Evolutionary conservation across 768 basidiomycete genomes (phyloP).

Genomic region (Sporobolomyces phaffii): DNA sequence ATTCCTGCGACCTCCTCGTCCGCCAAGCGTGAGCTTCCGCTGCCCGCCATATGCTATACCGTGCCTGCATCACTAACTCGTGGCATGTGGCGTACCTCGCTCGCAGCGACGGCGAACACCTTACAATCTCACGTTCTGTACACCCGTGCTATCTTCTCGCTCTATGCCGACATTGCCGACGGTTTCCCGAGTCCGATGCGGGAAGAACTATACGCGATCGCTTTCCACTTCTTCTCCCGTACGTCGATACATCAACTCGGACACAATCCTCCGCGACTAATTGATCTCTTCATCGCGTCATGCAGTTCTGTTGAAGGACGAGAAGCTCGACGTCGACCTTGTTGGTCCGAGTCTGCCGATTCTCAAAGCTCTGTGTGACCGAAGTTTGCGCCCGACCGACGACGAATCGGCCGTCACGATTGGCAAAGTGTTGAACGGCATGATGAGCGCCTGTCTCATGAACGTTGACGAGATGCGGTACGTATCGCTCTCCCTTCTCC

Average conservation of each 20-base stretch:
- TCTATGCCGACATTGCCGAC: slow-evolving; percentile 59
- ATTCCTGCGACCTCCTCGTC: slow-evolving; percentile 49
- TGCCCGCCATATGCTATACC: background rate
- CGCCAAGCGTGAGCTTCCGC: slow-evolving; percentile 39
- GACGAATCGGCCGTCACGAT: slow-evolving; percentile 48
- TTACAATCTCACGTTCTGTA: slow-evolving; percentile 58
- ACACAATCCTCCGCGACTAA: too few species aligned
- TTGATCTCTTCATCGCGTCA: too few species aligned
- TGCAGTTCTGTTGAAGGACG: slow-evolving; percentile 81
- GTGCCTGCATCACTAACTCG: slow-evolving; percentile 31
- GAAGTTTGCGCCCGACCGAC: slow-evolving; percentile 45
- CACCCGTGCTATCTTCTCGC: slow-evolving; percentile 58
- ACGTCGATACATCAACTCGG: slow-evolving; percentile 36
- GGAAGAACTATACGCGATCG: slow-evolving; percentile 73
- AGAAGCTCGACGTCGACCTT: slow-evolving; percentile 69
- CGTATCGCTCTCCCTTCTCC: slow-evolving; percentile 40
- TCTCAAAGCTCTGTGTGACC: slow-evolving; percentile 66
- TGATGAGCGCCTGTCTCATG: slow-evolving; percentile 75
- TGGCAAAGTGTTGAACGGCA: slow-evolving; percentile 56
- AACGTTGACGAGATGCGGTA: slow-evolving; percentile 91
- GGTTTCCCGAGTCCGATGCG: slow-evolving; percentile 56
- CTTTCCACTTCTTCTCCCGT: slow-evolving; percentile 74
- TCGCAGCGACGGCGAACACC: slow-evolving; percentile 47
- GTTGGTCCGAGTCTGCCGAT: slow-evolving; percentile 73
- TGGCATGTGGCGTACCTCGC: too few species aligned